Conservation (phyloP, 345 rosid genomes). For the Durio zibethinus region DNA sequence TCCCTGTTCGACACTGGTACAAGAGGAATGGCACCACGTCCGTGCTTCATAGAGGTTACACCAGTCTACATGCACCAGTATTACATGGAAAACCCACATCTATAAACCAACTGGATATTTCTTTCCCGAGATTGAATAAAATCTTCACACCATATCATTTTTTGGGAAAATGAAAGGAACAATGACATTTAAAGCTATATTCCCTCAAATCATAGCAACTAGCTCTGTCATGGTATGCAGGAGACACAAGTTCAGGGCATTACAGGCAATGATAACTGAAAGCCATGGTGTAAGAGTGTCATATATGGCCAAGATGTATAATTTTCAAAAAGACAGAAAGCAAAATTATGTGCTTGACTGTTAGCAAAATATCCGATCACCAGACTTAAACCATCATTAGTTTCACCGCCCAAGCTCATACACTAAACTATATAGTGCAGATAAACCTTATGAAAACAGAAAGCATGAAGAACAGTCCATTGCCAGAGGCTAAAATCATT, state of each 20-base stretch:
- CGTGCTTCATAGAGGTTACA: too few species aligned
- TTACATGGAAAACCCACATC: not conserved
- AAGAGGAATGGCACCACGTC: too few species aligned
- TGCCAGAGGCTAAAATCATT: not conserved
- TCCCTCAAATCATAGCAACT: not conserved
- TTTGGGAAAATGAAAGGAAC: not conserved
- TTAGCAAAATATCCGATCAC: not conserved
- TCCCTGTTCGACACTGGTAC: too few species aligned
- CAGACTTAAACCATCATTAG: not conserved
- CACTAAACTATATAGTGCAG: not conserved
- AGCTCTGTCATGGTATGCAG: not conserved
- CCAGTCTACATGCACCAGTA: conserved; percentile 5
- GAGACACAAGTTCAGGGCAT: not conserved
- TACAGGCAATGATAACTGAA: not conserved
- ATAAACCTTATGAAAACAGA: not conserved
- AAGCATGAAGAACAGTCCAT: conserved; percentile 10
- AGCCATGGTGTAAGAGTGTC: not conserved
- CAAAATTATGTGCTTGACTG: not conserved
- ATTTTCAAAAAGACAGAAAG: not conserved
- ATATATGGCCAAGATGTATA: not conserved
- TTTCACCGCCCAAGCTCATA: not conserved
- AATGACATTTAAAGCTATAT: not conserved
- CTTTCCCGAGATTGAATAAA: not conserved
- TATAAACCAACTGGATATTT: not conserved
- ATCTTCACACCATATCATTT: not conserved